Base-by-base conservation (phyloP, 2,329 filamentous ascomycete genomes). In the Exophiala xenobiotica region DNA sequence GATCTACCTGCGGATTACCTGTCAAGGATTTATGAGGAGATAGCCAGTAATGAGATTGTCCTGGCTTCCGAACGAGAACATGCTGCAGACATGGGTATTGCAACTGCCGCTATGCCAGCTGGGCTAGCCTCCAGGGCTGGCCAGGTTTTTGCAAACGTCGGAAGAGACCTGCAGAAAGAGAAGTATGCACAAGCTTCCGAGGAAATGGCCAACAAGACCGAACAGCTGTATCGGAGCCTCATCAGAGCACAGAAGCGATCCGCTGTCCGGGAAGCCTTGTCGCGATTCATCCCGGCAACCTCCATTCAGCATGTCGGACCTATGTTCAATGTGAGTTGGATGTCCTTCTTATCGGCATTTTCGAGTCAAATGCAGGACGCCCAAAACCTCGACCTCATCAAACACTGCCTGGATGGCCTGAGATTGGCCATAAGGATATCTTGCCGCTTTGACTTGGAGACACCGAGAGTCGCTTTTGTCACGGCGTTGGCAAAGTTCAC, bases 261-360 rank as follows among this genome's bases (percentile, higher is more conserved):
- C 53, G 83, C 88, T 1, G 74, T 87, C 35, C 86, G 87, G 67
- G 80, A 67, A 73, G 83, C 74, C n/a, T 71, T 69, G 63, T 85
- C 77, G 71, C 84, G 75, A 51, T 99, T 93, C 69, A 95, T 99
- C 48, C 88, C 90, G 1, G 93, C 93, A 3, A 93, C 90, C 1
- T 97, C 91, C 0, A 91, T 90, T 67, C 92, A 90, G 63, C 93
- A 99, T 68, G 88, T 96, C 43, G 93, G 93, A 0, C 90, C 93
- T 0, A 99, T 99, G 93, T 97, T 99, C 65, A 91, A 96, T 63
- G 90, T 96, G 19, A 95, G 90, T 0, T 99, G 93, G 93, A 99
- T 97, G 92, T 96, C 92, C 7, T 95, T 96, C 69, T 87, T 99
- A 64, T 97, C 92, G 4, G 91, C 91, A 0, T 79, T 99, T 20